phyloP scores from a whole-genome alignment of 306 rosid species.

The Inga laurina region DNA sequence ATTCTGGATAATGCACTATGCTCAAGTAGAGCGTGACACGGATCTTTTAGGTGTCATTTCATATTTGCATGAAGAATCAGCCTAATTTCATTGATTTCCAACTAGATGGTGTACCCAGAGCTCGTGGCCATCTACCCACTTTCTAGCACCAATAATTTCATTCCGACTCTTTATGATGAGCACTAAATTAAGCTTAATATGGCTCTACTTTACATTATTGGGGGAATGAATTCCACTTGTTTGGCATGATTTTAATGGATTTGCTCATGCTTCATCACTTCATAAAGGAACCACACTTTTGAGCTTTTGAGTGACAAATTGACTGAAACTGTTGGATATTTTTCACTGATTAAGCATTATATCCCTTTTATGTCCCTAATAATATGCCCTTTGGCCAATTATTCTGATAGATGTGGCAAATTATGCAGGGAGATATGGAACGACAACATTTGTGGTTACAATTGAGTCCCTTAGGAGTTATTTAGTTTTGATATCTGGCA shows the following conservation, averaged over 20 bases:
- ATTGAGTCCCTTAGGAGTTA: conserved; percentile 9
- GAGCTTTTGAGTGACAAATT: conserved; percentile 13
- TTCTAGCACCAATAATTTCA: conserved; percentile 29
- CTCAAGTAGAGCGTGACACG: conserved; percentile 45
- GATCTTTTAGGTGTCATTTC: conserved; percentile 40
- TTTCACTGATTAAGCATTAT: conserved; percentile 18
- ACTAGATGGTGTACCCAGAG: conserved; percentile 25
- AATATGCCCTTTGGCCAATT: not conserved
- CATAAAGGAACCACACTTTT: conserved; percentile 32
- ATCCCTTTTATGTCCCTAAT: conserved; percentile 8
- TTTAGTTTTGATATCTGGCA: conserved; percentile 7
- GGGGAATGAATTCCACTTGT: conserved; percentile 33
- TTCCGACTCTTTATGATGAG: conserved; percentile 17
- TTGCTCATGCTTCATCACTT: conserved; percentile 35
- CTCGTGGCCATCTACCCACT: conserved; percentile 41
- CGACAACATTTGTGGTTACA: conserved; percentile 2
- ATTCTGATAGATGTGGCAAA: conserved; percentile 12
- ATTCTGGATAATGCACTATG: conserved; percentile 49
- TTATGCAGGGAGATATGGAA: conserved; percentile 21
- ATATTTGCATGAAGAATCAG: conserved; percentile 39
- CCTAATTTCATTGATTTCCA: conserved; percentile 35
- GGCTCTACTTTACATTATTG: conserved; percentile 30
- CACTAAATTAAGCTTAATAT: conserved; percentile 35
- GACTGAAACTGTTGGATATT: conserved; percentile 12
- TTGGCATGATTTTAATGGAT: conserved; percentile 33